These are phyloP conservation scores for Bassia scoparia DNA, from an alignment of 148 eudicot species.

Conservation along the genomic window DNA sequence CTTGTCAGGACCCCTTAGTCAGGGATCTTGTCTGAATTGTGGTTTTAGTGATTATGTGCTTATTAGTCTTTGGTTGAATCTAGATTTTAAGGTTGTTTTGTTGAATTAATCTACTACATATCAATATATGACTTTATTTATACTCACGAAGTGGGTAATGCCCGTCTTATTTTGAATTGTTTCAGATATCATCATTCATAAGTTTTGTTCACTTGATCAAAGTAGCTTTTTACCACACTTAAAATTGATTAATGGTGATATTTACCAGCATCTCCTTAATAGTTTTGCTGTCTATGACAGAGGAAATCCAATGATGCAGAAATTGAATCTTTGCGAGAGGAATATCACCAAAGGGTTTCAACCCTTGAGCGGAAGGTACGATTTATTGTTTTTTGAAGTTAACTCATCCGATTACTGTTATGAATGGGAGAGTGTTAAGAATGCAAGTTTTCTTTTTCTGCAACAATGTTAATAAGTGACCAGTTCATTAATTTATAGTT, in stretches of 20 bases:
- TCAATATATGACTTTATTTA: background rate
- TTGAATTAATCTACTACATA: background rate
- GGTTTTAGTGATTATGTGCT: background rate
- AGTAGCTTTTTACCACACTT: background rate
- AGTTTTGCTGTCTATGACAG: slow-evolving; percentile 36
- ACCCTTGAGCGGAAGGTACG: slow-evolving; percentile 90
- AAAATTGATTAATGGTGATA: background rate
- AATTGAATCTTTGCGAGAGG: slow-evolving; percentile 88
- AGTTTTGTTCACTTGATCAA: background rate
- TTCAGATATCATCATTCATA: background rate
- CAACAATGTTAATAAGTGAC: background rate
- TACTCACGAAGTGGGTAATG: background rate
- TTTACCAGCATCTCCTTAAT: background rate
- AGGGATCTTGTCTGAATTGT: background rate
- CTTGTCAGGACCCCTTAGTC: background rate
- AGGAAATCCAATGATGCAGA: slow-evolving; percentile 87
- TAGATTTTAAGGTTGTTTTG: background rate
- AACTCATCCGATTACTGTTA: background rate
- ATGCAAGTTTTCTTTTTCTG: background rate
- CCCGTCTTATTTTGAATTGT: background rate
- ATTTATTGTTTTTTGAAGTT: slow-evolving; percentile 10
- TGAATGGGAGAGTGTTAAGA: background rate
- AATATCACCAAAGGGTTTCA: slow-evolving; percentile 90
- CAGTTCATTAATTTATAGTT: background rate
- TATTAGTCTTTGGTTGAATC: background rate